Evolutionary conservation across 495 filamentous ascomycete genomes (phyloP), one percentile per base, ranked within the genome.

Genomic region (Durotheca rogersii): DNA sequence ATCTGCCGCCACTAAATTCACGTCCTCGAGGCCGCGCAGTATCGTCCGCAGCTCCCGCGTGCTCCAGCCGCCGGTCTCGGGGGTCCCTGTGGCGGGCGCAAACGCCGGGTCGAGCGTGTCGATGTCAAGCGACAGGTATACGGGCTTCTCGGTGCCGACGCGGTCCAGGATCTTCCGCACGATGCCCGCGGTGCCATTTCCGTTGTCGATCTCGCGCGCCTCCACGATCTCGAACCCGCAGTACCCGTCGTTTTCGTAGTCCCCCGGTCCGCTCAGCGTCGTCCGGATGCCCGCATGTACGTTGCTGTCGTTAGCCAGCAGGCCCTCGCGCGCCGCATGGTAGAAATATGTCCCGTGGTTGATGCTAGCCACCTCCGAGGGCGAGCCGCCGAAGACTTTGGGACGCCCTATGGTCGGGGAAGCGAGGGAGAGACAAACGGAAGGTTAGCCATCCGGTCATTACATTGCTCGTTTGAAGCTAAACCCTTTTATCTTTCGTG

Each of bases 281-380:
- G 86, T 92, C 15, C 88, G 78, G 41, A 93, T 78, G 1, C 89
- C 88, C 1, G 87, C 89, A 67, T 93, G 89, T 17, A 89, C 82
- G 54, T 69, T 72, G 11, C 81, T 86, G 45, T 80, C 74, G 64
- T 90, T 88, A 17, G 75, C 70, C 38, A 93, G 84, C 32, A 93
- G 67, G 0, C 86, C 86, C 67, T 92, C 88, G 11, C 79, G 81
- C 41, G 82, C 77, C 1, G 89, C 89, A 58, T 89, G 81, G 76
- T 88, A 89, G 74, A 94, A 93, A 76, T 92, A 91, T 16, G 79
- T 87, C 5, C 89, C 89, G 67, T 95, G 89, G 65, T 86, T 94
- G 70, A 93, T 89, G 48, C 61, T 62, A 2, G 71, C 71, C 6
- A 92, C 89, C 38, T 80, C 69, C 6, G 76, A 79, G 0, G 78